These are phyloP conservation scores for Zea mays DNA, from an alignment of 176 grass and related monocot genomes.

Conservation along the genomic window Zm-B73-REFERENCE-NAM-5.0 NC_050100.1:158777001-158777500, in stretches of 20 bases:
- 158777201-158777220: too few relatives aligned
- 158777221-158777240: too few relatives aligned
- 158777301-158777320: background rate
- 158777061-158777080: background rate
- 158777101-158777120: background rate
- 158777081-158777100: background rate
- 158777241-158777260: background rate
- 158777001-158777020: background rate
- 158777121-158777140: background rate
- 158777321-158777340: background rate
- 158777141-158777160: background rate
- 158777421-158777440: background rate
- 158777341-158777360: background rate
- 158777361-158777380: too few relatives aligned
- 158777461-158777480: background rate
- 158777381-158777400: background rate
- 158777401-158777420: background rate
- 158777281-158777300: background rate
- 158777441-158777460: background rate
- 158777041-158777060: background rate
- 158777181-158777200: too few relatives aligned
- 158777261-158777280: background rate
- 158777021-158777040: background rate
- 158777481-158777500: background rate
- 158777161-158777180: background rate